A percentile compares a stretch with the other conserved stretches of the same genome.
Conservation (phyloP, 2,329 filamentous ascomycete species). For the Phoma herbarum region DNA sequence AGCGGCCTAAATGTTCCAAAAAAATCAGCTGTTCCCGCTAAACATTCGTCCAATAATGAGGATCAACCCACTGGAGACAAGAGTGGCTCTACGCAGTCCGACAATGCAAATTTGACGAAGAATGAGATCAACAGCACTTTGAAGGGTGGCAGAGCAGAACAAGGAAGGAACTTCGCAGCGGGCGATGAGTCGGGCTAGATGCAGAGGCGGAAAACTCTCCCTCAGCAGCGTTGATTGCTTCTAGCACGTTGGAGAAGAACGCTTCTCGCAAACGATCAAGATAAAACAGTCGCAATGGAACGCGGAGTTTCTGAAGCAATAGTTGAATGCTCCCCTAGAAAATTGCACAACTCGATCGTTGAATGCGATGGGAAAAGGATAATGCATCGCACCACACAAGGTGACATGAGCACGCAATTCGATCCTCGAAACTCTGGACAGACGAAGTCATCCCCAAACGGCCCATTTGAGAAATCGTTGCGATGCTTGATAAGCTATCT, state of each 20-base stretch:
- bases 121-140: neutral
- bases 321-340: no score
- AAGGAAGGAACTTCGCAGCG: neutral
- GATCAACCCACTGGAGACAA: neutral
- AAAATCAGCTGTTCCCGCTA: neutral
- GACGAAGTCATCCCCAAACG: neutral
- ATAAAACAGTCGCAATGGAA: neutral
- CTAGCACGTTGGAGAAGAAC: neutral
- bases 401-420: neutral
- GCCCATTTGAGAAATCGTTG: conserved; percentile 2
- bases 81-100: neutral
- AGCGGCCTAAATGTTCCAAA: neutral
- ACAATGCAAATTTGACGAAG: neutral
- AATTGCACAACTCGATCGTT: no score
- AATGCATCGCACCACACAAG: neutral
- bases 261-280: no score
- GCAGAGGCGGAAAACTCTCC: neutral
- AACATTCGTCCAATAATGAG: no score
- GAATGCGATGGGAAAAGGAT: neutral
- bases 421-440: neutral
- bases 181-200: neutral
- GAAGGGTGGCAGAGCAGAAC: neutral
- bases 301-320: neutral
- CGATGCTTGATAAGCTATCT: conserved; percentile 3
- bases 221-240: neutral